Percentiles rank a stretch among this genome's conserved stretches.
phyloP scores from a whole-genome alignment of 805 yeast species.

The Metschnikowia baotianmanensis region DNA sequence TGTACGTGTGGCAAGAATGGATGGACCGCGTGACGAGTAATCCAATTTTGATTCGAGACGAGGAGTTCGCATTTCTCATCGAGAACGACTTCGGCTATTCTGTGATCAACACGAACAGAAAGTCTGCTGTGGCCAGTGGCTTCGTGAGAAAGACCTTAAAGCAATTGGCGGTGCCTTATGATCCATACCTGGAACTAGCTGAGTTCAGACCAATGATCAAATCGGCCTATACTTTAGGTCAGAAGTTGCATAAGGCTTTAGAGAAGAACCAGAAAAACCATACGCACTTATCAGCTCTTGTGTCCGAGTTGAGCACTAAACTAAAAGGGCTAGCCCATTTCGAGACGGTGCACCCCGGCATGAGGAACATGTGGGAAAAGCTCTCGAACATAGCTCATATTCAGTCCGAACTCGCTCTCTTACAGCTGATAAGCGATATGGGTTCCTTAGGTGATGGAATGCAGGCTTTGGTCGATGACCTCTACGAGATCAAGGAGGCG shows the following conservation, averaged over 20 bases:
- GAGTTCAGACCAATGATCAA: conserved; percentile 86
- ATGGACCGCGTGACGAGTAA: conserved; percentile 68
- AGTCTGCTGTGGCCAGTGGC: conserved; percentile 74
- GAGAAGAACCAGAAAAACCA: conserved; percentile 59
- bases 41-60: conserved; percentile 82
- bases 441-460: conserved; percentile 78
- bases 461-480: conserved; percentile 62
- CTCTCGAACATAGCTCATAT: conserved; percentile 65
- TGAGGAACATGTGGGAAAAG: conserved; percentile 76
- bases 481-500: conserved; percentile 87
- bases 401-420: conserved; percentile 73
- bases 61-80: conserved; percentile 80
- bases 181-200: conserved; percentile 76
- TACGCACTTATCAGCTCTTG: conserved; percentile 47
- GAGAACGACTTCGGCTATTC: conserved; percentile 71
- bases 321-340: conserved; percentile 39
- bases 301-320: conserved; percentile 47
- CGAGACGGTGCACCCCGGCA: conserved; percentile 58
- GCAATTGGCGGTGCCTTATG: conserved; percentile 90
- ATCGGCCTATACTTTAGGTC: conserved; percentile 59
- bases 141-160: conserved; percentile 84
- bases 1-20: conserved; percentile 76
- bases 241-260: conserved; percentile 48
- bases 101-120: conserved; percentile 56
- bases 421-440: conserved; percentile 67